Percentiles rank a stretch among this genome's conserved stretches.
Evolutionary conservation across 257 asterid species (phyloP).

Genomic region (Przewalskia tangutica): DNA sequence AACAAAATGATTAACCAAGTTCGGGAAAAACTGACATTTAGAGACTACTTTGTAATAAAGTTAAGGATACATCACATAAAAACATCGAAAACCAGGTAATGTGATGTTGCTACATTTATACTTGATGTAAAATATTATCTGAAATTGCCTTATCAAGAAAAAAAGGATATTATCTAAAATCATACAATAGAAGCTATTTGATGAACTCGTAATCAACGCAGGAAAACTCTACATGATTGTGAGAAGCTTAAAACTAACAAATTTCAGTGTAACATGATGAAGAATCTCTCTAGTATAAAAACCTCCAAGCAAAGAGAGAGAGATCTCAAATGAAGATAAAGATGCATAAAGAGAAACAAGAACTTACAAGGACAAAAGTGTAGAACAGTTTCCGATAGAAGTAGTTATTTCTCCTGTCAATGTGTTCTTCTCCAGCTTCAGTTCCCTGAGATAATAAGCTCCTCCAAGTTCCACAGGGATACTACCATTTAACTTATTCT

Average conservation of each 20-base stretch:
- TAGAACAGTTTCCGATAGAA: slow-evolving; percentile 51
- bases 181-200: not conserved
- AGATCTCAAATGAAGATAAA: not conserved
- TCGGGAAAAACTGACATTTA: no score
- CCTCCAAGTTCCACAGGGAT: slow-evolving; percentile 65
- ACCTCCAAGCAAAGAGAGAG: not conserved
- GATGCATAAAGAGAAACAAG: slow-evolving; percentile 6
- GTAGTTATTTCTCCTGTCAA: slow-evolving; percentile 52
- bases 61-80: not conserved
- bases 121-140: not conserved
- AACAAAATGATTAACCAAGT: not conserved
- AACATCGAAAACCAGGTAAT: not conserved
- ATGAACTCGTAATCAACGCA: not conserved
- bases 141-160: not conserved
- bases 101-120: not conserved
- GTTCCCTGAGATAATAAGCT: slow-evolving; percentile 40
- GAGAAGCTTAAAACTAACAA: not conserved
- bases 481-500: slow-evolving; percentile 58
- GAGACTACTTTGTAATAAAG: no score
- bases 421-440: slow-evolving; percentile 45
- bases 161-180: not conserved
- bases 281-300: not conserved
- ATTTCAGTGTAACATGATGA: not conserved
- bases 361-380: slow-evolving; percentile 57
- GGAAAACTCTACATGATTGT: not conserved